Evolutionary conservation across 2,329 filamentous ascomycete genomes (phyloP).

Genomic region (Calonectria pauciramosa): DNA sequence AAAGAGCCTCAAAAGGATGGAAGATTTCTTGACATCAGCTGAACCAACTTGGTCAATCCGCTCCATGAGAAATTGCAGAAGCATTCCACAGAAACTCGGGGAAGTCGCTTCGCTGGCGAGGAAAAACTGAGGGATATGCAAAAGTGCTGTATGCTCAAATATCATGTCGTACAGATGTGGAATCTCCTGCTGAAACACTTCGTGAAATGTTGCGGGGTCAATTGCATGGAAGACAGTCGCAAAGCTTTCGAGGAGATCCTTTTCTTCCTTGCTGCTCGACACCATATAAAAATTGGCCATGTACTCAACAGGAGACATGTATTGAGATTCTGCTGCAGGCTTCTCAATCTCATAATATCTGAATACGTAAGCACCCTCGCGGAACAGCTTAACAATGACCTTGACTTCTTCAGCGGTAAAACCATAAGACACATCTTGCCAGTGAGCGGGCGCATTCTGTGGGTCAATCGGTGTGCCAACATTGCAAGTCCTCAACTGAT

Average conservation of each 20-base stretch:
- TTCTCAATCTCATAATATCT: slow-evolving; percentile 96
- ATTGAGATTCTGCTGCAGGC: slow-evolving; percentile 77
- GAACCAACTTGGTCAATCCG: slow-evolving; percentile 95
- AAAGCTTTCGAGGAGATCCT: slow-evolving; percentile 96
- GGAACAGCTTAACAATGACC: slow-evolving; percentile 96
- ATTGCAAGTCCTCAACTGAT: slow-evolving; percentile 93
- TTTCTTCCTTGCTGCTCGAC: slow-evolving; percentile 94
- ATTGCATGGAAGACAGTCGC: slow-evolving; percentile 99
- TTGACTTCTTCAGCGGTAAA: slow-evolving; percentile 98
- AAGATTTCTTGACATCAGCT: slow-evolving; percentile 90
- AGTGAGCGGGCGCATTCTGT: slow-evolving; percentile 86
- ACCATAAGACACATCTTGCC: slow-evolving; percentile 95
- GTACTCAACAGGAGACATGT: slow-evolving; percentile 88
- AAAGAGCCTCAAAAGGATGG: slow-evolving; percentile 92
- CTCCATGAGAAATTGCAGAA: slow-evolving; percentile 97
- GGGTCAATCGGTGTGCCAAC: slow-evolving; percentile 79
- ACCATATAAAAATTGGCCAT: slow-evolving; percentile 97
- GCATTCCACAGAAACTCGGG: slow-evolving; percentile 97
- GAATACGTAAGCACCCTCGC: slow-evolving; percentile 96
- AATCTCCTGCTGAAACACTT: slow-evolving; percentile 98
- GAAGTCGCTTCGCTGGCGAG: slow-evolving; percentile 98
- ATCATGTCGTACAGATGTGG: slow-evolving; percentile 97
- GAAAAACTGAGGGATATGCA: slow-evolving; percentile 98
- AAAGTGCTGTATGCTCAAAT: slow-evolving; percentile 92
- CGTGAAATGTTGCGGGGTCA: slow-evolving; percentile 97